These are phyloP conservation scores for Trifolium subterraneum DNA, from an alignment of 306 rosid genomes.

Conservation along the genomic window DNA sequence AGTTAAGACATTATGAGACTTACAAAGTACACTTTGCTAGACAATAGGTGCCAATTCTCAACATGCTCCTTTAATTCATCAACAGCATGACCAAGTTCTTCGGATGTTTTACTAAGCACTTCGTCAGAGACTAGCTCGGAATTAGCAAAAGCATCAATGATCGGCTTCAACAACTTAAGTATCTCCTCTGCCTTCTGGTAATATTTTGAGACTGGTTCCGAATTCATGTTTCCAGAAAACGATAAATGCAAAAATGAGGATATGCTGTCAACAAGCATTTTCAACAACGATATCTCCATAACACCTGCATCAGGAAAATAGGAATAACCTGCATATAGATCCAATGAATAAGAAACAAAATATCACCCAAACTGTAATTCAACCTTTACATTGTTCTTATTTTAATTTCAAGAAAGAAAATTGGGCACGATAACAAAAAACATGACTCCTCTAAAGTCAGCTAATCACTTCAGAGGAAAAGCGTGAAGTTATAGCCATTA, in stretches of 20 bases:
- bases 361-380: constrained; percentile 17
- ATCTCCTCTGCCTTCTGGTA: constrained; percentile 75
- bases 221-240: constrained; percentile 61
- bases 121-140: constrained; percentile 74
- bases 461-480: not conserved
- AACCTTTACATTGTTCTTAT: constrained; percentile 19
- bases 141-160: constrained; percentile 72
- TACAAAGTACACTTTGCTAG: constrained; percentile 92
- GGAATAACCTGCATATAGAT: constrained; percentile 34
- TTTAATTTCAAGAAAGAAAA: constrained; percentile 33
- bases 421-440: not conserved
- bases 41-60: constrained; percentile 79
- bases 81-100: constrained; percentile 67
- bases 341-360: constrained; percentile 18
- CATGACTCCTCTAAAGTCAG: not conserved
- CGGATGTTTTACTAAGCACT: constrained; percentile 62
- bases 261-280: constrained; percentile 65
- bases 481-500: not conserved
- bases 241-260: constrained; percentile 76
- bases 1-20: constrained; percentile 50
- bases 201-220: constrained; percentile 74
- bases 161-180: constrained; percentile 77
- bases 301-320: constrained; percentile 64
- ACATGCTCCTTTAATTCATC: constrained; percentile 78
- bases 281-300: constrained; percentile 87